phyloP scores from a whole-genome alignment of 768 basidiomycete genomes.

The Boletus eberwhitei region DNA sequence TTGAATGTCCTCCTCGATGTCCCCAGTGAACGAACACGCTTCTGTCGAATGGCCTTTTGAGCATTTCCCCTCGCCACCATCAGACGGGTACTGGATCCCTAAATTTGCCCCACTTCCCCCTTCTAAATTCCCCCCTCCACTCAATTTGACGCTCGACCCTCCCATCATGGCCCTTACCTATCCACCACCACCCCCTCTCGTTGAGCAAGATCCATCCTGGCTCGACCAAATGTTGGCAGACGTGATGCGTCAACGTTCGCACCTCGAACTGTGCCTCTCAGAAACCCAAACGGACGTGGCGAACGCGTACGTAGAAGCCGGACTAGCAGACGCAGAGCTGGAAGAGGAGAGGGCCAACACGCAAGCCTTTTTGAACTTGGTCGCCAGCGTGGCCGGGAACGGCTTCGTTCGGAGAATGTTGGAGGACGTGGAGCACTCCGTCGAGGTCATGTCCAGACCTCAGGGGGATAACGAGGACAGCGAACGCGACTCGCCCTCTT shows the following conservation, averaged over 20 bases:
- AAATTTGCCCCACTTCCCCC: constrained; percentile 18
- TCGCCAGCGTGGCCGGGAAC: constrained; percentile 24
- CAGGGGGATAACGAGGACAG: background rate
- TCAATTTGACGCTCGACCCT: constrained; percentile 16
- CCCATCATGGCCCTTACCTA: constrained; percentile 29
- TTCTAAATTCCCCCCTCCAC: constrained; percentile 11
- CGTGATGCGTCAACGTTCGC: constrained; percentile 24
- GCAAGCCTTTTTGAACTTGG: constrained; percentile 25
- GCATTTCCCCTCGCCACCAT: constrained; percentile 26
- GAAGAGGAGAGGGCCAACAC: constrained; percentile 19
- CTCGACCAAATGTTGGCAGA: constrained; percentile 25
- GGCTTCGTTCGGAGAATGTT: constrained; percentile 29
- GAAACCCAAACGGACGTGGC: constrained; percentile 15
- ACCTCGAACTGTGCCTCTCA: constrained; percentile 17
- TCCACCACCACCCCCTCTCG: constrained; percentile 27
- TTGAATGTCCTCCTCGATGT: constrained; percentile 3
- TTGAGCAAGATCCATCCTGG: constrained; percentile 27
- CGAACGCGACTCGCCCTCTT: background rate
- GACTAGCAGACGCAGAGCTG: constrained; percentile 27
- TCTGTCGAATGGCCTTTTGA: constrained; percentile 26
- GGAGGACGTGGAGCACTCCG: constrained; percentile 12
- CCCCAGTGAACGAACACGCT: background rate
- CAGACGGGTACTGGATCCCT: constrained; percentile 25
- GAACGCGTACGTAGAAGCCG: constrained; percentile 25
- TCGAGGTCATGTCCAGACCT: constrained; percentile 14